These are phyloP conservation scores for Guyanaporus albipodus DNA, from an alignment of 768 basidiomycete genomes.

Conservation along the genomic window DNA sequence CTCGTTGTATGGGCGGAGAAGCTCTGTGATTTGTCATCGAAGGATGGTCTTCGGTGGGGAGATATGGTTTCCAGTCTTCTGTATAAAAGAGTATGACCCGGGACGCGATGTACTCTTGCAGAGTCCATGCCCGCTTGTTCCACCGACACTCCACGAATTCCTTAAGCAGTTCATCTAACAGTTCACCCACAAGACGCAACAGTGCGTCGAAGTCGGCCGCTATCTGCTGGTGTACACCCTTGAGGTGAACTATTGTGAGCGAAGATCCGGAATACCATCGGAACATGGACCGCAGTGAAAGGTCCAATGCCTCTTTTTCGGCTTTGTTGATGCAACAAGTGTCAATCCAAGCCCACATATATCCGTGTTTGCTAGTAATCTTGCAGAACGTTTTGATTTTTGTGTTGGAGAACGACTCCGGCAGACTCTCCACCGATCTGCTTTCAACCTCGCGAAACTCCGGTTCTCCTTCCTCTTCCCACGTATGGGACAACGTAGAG, in stretches of 20 bases:
- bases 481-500: slow-evolving; percentile 19
- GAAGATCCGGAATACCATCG: slow-evolving; percentile 23
- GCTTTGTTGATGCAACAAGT: slow-evolving; percentile 27
- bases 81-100: slow-evolving; percentile 20
- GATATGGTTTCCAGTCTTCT: slow-evolving; percentile 21
- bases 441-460: background rate
- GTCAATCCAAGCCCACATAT: slow-evolving; percentile 24
- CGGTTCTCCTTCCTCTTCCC: slow-evolving; percentile 14
- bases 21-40: slow-evolving; percentile 17
- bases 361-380: slow-evolving; percentile 6
- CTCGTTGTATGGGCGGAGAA: slow-evolving; percentile 3
- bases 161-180: slow-evolving; percentile 1
- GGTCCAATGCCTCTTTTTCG: slow-evolving; percentile 9
- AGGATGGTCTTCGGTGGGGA: background rate
- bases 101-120: slow-evolving; percentile 24
- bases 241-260: slow-evolving; percentile 24
- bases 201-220: background rate
- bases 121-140: slow-evolving; percentile 24
- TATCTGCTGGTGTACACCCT: slow-evolving; percentile 5
- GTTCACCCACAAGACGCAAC: background rate
- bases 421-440: slow-evolving; percentile 4
- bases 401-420: background rate
- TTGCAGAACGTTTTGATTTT: slow-evolving; percentile 17
- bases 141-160: slow-evolving; percentile 14
- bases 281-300: slow-evolving; percentile 25